Base-by-base conservation (phyloP, 2,329 filamentous ascomycete genomes). In the Apiospora kogelbergensis region DNA sequence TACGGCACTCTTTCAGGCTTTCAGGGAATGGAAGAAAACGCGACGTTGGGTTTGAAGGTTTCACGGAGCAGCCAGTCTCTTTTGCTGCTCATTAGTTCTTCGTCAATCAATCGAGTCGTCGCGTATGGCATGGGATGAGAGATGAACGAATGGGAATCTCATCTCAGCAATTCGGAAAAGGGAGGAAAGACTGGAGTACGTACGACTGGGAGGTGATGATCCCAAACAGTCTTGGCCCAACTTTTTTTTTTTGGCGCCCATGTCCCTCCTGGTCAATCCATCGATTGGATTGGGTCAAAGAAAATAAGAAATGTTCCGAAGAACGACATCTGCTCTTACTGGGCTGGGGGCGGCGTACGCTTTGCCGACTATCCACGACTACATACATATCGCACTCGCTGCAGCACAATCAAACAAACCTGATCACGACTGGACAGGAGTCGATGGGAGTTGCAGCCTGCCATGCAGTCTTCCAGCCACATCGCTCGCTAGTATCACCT, bases 281-380 rank as follows among this genome's bases (percentile, higher is more conserved):
- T 42, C 63, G 63, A 17, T 65, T 65, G 63, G 63, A 65, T 65
- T 65, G 63, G 63, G 37, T 40, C 37, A 7, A 17, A 22, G 63
- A 44, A 44, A 65, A 65, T 65, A 65, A 65, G 63, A 65, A 65
- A 65, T 65, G 24, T 65, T 30, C 63, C 63, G 63, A 65, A 37
- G 53, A 37, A 60, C 53, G 53, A 60, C 46, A 11, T 53, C 30
- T 41, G 40, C 9, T 41, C 4, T 33, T 7, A 33, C 3, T 33
- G 40, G 15, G 20, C 48, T n/a, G 53, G 53, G 53, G 53, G 13
- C n/a, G n/a, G 53, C 22, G 46, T 53, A 30, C 30, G 53, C n/a
- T 22, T 60, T 60, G 53, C 17, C 17, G n/a, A 60, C 26, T n/a
- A 30, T 37, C 17, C 7, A 37, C 30, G 30, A n/a, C n/a, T n/a